phyloP scores from a whole-genome alignment of 192 early-diverging fungal species.

The Backusella circina region DNA sequence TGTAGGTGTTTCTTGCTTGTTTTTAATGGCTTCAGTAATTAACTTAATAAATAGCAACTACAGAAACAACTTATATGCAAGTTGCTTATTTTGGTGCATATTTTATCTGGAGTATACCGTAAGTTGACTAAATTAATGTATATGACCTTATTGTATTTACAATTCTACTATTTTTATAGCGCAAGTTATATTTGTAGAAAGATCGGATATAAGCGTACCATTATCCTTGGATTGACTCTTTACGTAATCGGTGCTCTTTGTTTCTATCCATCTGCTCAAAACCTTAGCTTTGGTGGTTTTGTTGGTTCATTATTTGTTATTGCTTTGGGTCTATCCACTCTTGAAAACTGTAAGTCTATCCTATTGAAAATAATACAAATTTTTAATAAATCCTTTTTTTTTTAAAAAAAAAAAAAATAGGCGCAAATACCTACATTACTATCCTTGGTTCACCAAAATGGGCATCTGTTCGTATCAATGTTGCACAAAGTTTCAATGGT shows the following conservation, averaged over 20 bases:
- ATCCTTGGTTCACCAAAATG: conserved; percentile 13
- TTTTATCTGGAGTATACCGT: conserved; percentile 31
- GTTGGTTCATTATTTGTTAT: conserved; percentile 33
- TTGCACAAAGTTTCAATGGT: conserved; percentile 32
- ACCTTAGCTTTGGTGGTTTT: conserved; percentile 25
- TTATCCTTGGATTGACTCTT: conserved; percentile 25
- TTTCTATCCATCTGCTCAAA: conserved; percentile 27
- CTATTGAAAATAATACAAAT: background rate
- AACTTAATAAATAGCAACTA: conserved; percentile 8
- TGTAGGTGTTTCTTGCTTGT: background rate
- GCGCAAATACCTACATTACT: conserved; percentile 32
- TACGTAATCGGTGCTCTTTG: conserved; percentile 33
- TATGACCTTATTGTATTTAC: background rate
- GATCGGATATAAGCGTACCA: conserved; percentile 29
- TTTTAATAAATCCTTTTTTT: background rate
- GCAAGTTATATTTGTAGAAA: conserved; percentile 19
- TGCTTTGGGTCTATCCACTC: conserved; percentile 30
- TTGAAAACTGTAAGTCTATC: conserved; percentile 25
- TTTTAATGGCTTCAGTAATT: background rate
- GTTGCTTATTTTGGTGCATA: conserved; percentile 38
- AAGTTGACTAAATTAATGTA: background rate
- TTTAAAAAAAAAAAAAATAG: conserved; percentile 4
- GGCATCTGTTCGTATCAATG: conserved; percentile 26
- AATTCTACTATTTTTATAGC: conserved; percentile 3
- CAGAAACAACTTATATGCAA: conserved; percentile 33